Conservation (phyloP, 2,329 filamentous ascomycete genomes). For the Ceratocystis ficicola region DNA sequence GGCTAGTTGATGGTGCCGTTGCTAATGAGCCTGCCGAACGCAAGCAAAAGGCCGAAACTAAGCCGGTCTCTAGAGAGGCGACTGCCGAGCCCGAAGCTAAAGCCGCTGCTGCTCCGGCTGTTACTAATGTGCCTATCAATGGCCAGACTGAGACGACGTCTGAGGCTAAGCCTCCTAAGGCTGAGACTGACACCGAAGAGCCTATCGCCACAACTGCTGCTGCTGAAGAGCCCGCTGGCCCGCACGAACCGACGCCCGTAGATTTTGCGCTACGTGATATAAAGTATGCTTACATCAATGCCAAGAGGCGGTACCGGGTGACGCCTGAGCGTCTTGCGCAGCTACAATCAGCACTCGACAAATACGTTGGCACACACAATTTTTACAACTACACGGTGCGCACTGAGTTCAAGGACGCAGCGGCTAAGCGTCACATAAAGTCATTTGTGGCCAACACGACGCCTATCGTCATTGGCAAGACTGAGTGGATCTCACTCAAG, state of each 20-base stretch:
- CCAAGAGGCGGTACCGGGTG: slow-evolving; percentile 77
- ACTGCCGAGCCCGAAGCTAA: slow-evolving; percentile 24
- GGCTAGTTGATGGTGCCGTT: slow-evolving; percentile 17
- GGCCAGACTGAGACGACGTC: neutral
- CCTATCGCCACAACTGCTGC: neutral
- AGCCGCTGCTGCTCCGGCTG: slow-evolving; percentile 18
- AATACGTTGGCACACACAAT: slow-evolving; percentile 75
- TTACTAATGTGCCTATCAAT: neutral
- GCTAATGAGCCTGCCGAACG: slow-evolving; percentile 25
- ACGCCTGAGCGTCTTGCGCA: slow-evolving; percentile 56
- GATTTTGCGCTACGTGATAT: slow-evolving; percentile 58
- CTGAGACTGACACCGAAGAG: slow-evolving; percentile 21
- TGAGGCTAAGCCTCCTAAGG: slow-evolving; percentile 5
- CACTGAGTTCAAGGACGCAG: slow-evolving; percentile 68
- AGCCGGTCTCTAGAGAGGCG: slow-evolving; percentile 23
- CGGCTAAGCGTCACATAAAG: slow-evolving; percentile 81
- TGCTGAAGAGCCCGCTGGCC: slow-evolving; percentile 20
- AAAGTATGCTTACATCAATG: slow-evolving; percentile 63
- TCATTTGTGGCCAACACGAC: slow-evolving; percentile 67
- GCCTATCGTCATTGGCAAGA: slow-evolving; percentile 77
- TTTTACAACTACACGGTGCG: slow-evolving; percentile 98
- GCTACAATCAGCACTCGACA: slow-evolving; percentile 61
- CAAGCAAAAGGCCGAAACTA: slow-evolving; percentile 12
- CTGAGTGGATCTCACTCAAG: slow-evolving; percentile 89
- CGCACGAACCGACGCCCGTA: slow-evolving; percentile 36